phyloP scores from a whole-genome alignment of 352 stramenopile genomes.

The Phytophthora capsici region DNA sequence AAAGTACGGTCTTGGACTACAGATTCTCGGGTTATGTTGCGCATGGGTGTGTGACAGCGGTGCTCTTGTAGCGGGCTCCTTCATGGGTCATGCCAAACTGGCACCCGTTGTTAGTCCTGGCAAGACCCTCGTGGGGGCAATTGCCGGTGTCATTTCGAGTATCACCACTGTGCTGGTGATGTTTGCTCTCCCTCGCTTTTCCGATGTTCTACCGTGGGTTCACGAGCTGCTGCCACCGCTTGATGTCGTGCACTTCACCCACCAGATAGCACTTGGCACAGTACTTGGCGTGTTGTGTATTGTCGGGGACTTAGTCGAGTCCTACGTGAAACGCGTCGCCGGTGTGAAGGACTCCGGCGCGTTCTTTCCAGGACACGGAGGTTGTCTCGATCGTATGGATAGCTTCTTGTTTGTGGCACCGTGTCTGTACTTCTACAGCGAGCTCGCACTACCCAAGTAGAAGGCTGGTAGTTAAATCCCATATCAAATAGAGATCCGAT shows the following conservation, averaged over 20 bases:
- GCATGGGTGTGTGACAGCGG: constrained; percentile 77
- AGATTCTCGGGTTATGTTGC: constrained; percentile 65
- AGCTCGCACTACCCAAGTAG: constrained; percentile 27
- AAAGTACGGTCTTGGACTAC: constrained; percentile 60
- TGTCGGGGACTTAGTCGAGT: constrained; percentile 72
- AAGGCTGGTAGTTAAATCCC: background rate
- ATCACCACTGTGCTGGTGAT: constrained; percentile 53
- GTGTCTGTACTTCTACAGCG: constrained; percentile 63
- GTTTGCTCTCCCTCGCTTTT: constrained; percentile 39
- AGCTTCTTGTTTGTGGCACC: constrained; percentile 77
- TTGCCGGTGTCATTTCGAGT: constrained; percentile 60
- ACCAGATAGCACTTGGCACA: constrained; percentile 53
- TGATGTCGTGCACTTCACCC: constrained; percentile 30
- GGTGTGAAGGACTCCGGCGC: constrained; percentile 73
- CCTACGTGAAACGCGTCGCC: constrained; percentile 72
- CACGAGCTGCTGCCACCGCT: constrained; percentile 38
- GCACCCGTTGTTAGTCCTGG: constrained; percentile 70
- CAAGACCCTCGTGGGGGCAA: constrained; percentile 65
- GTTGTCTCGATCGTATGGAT: constrained; percentile 83
- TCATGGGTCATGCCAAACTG: constrained; percentile 66
- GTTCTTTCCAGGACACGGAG: constrained; percentile 79
- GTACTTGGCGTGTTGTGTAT: constrained; percentile 67
- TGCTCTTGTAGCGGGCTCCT: constrained; percentile 59
- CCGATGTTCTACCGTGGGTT: constrained; percentile 21
- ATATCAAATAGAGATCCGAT: constrained; percentile 16